phyloP scores from a whole-genome alignment of 768 basidiomycete genomes.

The Lactifluus echinatus region DNA sequence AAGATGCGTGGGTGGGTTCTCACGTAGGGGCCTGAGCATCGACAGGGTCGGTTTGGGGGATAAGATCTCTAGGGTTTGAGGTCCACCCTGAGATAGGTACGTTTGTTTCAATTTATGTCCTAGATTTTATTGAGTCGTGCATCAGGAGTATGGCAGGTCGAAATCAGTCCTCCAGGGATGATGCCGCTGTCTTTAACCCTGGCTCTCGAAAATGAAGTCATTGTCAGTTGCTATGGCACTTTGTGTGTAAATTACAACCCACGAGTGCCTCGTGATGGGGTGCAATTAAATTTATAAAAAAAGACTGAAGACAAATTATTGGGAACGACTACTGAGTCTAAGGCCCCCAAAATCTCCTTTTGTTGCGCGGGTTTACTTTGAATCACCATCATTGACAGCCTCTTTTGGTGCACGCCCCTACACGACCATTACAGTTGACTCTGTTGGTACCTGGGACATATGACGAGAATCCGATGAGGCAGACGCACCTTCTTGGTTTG shows the following conservation, averaged over 20 bases:
- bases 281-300: background rate
- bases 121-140: too few relatives aligned
- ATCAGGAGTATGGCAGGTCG: too few relatives aligned
- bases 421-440: background rate
- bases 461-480: background rate
- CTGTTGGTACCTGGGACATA: background rate
- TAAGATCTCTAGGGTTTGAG: background rate
- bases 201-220: too few relatives aligned
- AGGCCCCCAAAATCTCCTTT: background rate
- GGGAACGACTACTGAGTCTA: background rate
- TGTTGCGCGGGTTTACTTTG: background rate
- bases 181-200: too few relatives aligned
- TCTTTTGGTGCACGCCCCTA: conserved; percentile 7
- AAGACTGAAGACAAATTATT: background rate
- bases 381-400: background rate
- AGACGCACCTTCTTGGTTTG: conserved; percentile 12
- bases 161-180: too few relatives aligned
- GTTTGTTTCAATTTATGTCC: too few relatives aligned
- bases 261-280: background rate
- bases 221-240: too few relatives aligned
- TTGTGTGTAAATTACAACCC: background rate
- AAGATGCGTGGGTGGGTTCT: conserved; percentile 12
- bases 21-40: background rate
- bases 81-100: too few relatives aligned
- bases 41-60: background rate